Evolutionary conservation across 768 basidiomycete genomes (phyloP).

Genomic region (Termitomyces eurrhizus): DNA sequence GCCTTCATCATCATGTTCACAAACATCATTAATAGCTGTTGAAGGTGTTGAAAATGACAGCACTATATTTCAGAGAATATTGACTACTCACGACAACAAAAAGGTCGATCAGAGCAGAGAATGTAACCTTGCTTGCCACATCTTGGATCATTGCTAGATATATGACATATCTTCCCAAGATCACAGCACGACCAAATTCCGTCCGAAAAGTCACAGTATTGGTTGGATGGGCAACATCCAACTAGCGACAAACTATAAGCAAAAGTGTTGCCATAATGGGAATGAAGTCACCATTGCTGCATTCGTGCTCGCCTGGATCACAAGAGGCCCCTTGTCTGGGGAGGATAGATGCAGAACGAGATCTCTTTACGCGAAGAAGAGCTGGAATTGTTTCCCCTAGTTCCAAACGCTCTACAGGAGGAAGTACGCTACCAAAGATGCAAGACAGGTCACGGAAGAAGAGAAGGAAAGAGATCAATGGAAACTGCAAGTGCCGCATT

Average conservation of each 20-base stretch:
- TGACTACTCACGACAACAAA: constrained; percentile 5
- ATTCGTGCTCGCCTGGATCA: constrained; percentile 6
- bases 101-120: not conserved
- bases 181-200: not conserved
- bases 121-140: not conserved
- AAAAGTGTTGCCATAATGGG: not conserved
- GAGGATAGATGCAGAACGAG: not conserved
- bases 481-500: not conserved
- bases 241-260: not conserved
- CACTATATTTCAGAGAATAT: too few species aligned
- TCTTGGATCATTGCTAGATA: not conserved
- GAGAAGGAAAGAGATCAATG: not conserved
- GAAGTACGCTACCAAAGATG: not conserved
- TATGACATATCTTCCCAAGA: not conserved
- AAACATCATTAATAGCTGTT: not conserved
- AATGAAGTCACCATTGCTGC: constrained; percentile 9
- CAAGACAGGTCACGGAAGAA: not conserved
- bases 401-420: not conserved
- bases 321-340: constrained; percentile 6
- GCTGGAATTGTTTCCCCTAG: constrained; percentile 2
- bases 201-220: not conserved
- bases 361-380: constrained; percentile 5
- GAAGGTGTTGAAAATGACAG: not conserved
- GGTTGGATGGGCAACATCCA: not conserved
- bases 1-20: not conserved